Conservation (phyloP, 148 eudicot species). For the Arbutus unedo region DNA sequence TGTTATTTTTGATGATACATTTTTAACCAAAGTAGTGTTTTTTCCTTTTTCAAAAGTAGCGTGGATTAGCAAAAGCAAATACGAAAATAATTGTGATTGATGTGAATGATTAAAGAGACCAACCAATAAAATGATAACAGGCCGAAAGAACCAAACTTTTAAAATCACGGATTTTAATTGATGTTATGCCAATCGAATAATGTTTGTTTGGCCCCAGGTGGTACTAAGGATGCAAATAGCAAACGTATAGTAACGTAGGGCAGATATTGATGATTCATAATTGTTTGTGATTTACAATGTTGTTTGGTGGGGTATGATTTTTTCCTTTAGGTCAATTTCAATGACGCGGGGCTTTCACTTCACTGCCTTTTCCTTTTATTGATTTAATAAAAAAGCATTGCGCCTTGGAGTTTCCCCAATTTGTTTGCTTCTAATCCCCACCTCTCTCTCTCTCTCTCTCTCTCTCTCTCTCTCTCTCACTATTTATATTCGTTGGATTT, state of each 20-base stretch:
- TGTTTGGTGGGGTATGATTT: not conserved
- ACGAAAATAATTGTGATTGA: not conserved
- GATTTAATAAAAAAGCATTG: too few species aligned
- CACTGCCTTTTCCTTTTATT: too few species aligned
- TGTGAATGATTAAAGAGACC: not conserved
- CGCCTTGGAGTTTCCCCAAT: too few species aligned
- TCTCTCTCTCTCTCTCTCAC: too few species aligned
- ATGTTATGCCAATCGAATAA: not conserved
- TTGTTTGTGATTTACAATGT: not conserved
- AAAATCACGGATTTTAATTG: not conserved
- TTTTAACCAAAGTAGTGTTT: not conserved
- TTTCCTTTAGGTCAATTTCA: not conserved
- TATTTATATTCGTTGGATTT: too few species aligned
- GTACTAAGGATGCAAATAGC: not conserved
- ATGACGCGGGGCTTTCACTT: too few species aligned
- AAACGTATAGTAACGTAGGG: not conserved
- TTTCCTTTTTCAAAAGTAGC: not conserved
- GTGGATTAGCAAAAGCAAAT: constrained; percentile 1
- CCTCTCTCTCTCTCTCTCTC: too few species aligned
- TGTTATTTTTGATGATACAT: not conserved
- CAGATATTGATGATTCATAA: not conserved
- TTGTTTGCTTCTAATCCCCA: too few species aligned
- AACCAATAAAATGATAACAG: not conserved
- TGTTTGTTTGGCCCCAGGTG: not conserved
- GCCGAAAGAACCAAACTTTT: constrained; percentile 4